phyloP scores from a whole-genome alignment of 192 early-diverging fungal genomes.

The Coemansia sp. region DNA sequence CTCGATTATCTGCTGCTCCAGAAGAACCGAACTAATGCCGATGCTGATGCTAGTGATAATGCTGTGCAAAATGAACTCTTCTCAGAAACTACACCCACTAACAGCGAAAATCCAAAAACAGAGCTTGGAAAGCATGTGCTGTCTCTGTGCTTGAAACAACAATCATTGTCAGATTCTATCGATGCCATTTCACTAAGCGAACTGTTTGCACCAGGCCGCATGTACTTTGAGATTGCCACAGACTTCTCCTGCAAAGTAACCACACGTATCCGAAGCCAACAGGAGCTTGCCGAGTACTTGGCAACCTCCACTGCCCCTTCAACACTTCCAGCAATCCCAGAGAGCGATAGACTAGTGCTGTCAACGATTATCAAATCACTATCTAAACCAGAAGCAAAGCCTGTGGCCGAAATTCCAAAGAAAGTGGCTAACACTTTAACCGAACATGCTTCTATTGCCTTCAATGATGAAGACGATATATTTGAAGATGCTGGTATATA shows the following conservation, averaged over 20 bases:
- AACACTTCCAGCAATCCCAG: not conserved
- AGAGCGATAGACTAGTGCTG: constrained; percentile 20
- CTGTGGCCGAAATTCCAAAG: not conserved
- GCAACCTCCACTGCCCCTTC: not conserved
- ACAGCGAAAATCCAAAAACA: not conserved
- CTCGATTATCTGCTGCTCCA: constrained; percentile 83
- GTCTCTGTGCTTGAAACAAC: constrained; percentile 47
- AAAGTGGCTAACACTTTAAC: not conserved
- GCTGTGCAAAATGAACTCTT: constrained; percentile 42
- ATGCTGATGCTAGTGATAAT: constrained; percentile 8
- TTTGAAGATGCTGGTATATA: constrained; percentile 79
- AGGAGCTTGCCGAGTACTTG: constrained; percentile 56
- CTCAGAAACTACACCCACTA: constrained; percentile 20
- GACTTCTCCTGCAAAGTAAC: constrained; percentile 57
- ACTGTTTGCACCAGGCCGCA: constrained; percentile 73
- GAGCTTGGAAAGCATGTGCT: constrained; percentile 23
- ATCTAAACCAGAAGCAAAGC: constrained; percentile 8
- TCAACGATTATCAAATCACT: constrained; percentile 49
- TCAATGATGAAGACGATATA: constrained; percentile 68
- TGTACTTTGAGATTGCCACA: constrained; percentile 69
- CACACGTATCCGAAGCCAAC: constrained; percentile 71
- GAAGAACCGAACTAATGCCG: constrained; percentile 61
- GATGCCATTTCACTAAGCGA: constrained; percentile 57
- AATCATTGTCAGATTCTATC: constrained; percentile 29
- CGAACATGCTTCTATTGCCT: not conserved